Percentiles rank a stretch among this genome's conserved stretches.
phyloP scores from a whole-genome alignment of 2,329 filamentous ascomycete genomes.

The Proliferodiscus dingleyae region DNA sequence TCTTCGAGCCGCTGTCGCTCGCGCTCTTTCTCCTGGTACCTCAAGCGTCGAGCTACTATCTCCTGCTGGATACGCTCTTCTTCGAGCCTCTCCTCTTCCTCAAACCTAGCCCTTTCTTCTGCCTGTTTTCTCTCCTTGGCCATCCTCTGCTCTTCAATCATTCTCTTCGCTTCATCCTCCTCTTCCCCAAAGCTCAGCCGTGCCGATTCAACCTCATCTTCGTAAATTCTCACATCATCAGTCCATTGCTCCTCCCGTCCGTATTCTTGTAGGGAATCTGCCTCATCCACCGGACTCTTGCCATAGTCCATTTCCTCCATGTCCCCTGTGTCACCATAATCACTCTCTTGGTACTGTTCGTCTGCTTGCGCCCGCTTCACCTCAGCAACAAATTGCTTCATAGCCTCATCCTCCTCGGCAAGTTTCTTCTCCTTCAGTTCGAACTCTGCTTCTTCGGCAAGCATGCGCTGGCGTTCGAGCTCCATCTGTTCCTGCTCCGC shows the following conservation, averaged over 20 bases:
- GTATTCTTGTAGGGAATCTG: too few relatives aligned
- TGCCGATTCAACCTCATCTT: not conserved
- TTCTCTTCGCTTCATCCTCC: not conserved
- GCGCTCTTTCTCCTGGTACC: too few relatives aligned
- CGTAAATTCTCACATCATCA: not conserved
- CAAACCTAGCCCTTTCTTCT: not conserved
- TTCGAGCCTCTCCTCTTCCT: not conserved
- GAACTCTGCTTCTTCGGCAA: conserved; percentile 11
- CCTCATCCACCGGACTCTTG: not conserved
- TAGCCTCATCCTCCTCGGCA: conserved; percentile 13
- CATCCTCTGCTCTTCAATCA: not conserved
- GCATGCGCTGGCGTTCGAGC: conserved; percentile 11
- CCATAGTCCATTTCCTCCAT: too few relatives aligned
- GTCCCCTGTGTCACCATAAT: conserved; percentile 1
- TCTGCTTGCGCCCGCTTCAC: conserved; percentile 9
- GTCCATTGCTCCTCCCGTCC: not conserved
- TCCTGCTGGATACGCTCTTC: not conserved
- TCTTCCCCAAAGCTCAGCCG: conserved; percentile 1
- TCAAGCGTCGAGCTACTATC: not conserved
- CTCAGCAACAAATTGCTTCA: conserved; percentile 11
- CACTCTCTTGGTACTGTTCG: not conserved
- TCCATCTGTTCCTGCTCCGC: conserved; percentile 18
- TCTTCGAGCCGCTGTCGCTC: not conserved
- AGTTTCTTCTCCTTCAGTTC: conserved; percentile 11
- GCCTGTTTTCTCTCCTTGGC: conserved; percentile 1